Base-by-base conservation (phyloP, 2,329 filamentous ascomycete species). In the Orbilia quercus region DNA sequence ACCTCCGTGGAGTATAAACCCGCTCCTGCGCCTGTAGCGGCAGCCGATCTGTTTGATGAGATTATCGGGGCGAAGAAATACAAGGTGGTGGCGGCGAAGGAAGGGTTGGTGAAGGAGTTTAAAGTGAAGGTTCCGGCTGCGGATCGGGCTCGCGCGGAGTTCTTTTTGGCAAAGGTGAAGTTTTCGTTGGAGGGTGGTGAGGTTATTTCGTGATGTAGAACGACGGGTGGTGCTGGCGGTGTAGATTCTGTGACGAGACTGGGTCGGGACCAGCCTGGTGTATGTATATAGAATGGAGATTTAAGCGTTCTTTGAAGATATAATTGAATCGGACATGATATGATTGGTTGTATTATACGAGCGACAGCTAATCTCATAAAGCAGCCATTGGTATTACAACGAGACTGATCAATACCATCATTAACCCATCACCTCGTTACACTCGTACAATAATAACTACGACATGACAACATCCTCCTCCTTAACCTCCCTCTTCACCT, bases 131-230 rank as follows among this genome's bases (percentile, higher is more conserved):
- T 96, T 18, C 88, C 90, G 40, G 88, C 86, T 81, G 87, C 86
- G 7, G 95, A 99, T 80, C 90, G 93, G 85, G 87, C 89, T 83
- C 85, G 92, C 78, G 95, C 91, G 12, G 85, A 87, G 78, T 84
- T 89, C 9, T 99, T 97, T 82, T 81, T 99, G 75, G 90, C 94
- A 82, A 87, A 91, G 77, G 86, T 97, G 79, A 97, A 96, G 87
- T 82, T 85, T 48, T 88, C 94, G 23, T 81, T 99, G 77, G 91
- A 96, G 82, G 85, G 87, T 76, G 90, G 95, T 81, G 91, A 92
- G 12, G 91, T 89, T 34, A 85, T 89, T 78, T 82, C 96, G 78
- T 65, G 34, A 31, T 7, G 34, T 28, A 12, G 12, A n/a, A n/a
- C n/a, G n/a, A n/a, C n/a, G n/a, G n/a, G n/a, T n/a, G n/a, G n/a